These are phyloP conservation scores for Dalechampia spathulata DNA, from an alignment of 441 rosid genomes.

Conservation along the genomic window DNA sequence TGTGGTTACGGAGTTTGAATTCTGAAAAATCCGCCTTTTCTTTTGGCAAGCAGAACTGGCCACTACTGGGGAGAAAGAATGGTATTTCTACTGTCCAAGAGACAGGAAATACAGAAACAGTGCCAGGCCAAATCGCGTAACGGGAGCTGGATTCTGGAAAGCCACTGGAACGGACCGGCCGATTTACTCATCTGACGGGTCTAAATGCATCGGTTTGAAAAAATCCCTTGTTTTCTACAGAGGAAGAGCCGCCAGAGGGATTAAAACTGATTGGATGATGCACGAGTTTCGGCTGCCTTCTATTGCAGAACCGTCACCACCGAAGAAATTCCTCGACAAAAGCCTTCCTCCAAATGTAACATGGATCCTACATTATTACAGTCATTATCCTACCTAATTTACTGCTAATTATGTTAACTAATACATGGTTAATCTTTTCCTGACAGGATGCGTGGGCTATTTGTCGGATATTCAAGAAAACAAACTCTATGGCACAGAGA, in stretches of 20 bases:
- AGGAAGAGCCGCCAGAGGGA: conserved; percentile 93
- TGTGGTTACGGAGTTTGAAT: no score
- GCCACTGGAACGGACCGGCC: conserved; percentile 96
- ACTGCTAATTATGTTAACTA: neutral
- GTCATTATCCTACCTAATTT: neutral
- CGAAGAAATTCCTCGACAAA: conserved; percentile 58
- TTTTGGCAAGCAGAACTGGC: conserved; percentile 43
- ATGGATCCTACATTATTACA: neutral
- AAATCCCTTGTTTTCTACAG: conserved; percentile 87
- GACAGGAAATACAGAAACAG: conserved; percentile 89
- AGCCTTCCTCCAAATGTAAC: conserved; percentile 51
- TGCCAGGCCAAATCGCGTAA: conserved; percentile 81
- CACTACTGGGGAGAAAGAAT: conserved; percentile 77
- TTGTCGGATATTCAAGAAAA: conserved; percentile 93
- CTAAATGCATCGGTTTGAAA: conserved; percentile 77
- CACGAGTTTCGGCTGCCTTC: conserved; percentile 92
- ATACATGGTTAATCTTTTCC: neutral
- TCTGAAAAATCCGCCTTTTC: neutral
- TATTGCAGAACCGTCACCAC: conserved; percentile 35
- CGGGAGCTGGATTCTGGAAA: conserved; percentile 93
- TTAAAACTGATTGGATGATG: conserved; percentile 99
- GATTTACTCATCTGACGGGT: conserved; percentile 67
- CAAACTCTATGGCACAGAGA: conserved; percentile 69
- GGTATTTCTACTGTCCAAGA: conserved; percentile 90
- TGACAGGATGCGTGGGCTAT: conserved; percentile 95